Evolutionary conservation across 176 grass and related monocot species (phyloP).

Genomic region (Aechmea fasciata): DNA sequence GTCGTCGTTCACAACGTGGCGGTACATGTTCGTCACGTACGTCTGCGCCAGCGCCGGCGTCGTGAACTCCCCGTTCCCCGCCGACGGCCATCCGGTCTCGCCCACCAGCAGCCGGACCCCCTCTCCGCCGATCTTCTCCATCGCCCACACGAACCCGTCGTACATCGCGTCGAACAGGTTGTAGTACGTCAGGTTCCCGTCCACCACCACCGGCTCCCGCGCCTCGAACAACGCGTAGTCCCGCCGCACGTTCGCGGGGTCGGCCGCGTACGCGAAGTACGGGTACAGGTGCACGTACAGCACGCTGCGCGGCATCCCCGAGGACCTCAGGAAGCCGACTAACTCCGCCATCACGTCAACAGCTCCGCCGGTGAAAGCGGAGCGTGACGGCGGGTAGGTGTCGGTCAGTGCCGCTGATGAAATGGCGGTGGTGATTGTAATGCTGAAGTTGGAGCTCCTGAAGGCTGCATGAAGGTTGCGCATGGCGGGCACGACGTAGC

Average conservation of each 20-base stretch:
- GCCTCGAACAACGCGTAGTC: constrained; percentile 14
- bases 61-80: background rate
- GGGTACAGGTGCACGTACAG: constrained; percentile 22
- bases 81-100: constrained; percentile 26
- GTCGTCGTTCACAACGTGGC: background rate
- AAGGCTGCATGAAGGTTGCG: constrained; percentile 11
- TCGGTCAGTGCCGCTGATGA: background rate
- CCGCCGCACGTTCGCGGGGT: background rate
- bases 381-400: constrained; percentile 10
- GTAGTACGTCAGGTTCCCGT: constrained; percentile 17
- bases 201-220: background rate
- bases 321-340: background rate
- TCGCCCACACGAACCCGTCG: constrained; percentile 12
- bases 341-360: constrained; percentile 7
- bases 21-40: constrained; percentile 5
- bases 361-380: constrained; percentile 4
- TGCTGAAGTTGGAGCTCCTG: background rate
- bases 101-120: constrained; percentile 3
- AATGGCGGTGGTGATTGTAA: constrained; percentile 11
- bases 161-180: constrained; percentile 16
- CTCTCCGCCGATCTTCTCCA: constrained; percentile 11
- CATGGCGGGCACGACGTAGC: constrained; percentile 6
- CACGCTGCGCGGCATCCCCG: background rate
- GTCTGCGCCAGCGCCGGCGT: background rate
- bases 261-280: constrained; percentile 21